A percentile compares a stretch with the other conserved stretches of the same genome.
phyloP scores from a whole-genome alignment of 495 filamentous ascomycete species.

The Glutinoglossum americanum region DNA sequence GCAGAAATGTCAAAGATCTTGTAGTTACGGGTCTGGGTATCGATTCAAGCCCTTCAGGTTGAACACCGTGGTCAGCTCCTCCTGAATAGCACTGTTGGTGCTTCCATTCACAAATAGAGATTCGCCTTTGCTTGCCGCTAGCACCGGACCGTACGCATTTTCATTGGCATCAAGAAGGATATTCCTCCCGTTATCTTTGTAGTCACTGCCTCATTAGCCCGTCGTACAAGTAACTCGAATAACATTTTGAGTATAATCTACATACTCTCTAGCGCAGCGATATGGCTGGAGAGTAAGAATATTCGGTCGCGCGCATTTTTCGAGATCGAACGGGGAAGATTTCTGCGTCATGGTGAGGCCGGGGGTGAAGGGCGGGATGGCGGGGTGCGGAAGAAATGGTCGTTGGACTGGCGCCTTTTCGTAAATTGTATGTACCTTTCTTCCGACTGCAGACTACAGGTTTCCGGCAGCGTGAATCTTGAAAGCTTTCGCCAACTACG shows the following conservation, averaged over 20 bases:
- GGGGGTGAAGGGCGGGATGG: neutral
- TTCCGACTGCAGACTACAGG: too few relatives aligned
- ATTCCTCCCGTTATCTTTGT: constrained; percentile 95
- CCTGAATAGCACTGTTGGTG: constrained; percentile 7
- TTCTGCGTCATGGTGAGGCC: neutral
- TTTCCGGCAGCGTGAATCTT: too few relatives aligned
- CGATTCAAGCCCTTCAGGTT: constrained; percentile 67
- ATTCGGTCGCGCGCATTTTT: constrained; percentile 66
- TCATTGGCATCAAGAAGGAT: constrained; percentile 95
- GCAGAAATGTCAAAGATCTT: neutral
- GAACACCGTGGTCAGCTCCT: constrained; percentile 21
- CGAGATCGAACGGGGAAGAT: constrained; percentile 40
- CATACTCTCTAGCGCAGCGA: constrained; percentile 64
- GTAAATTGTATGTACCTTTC: too few relatives aligned
- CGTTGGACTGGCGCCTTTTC: too few relatives aligned
- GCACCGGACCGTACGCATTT: constrained; percentile 76
- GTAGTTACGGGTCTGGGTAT: constrained; percentile 73
- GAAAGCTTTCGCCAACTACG: too few relatives aligned
- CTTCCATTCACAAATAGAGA: constrained; percentile 13
- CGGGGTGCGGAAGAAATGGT: too few relatives aligned
- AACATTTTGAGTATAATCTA: constrained; percentile 7
- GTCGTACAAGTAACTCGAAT: neutral
- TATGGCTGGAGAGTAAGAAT: constrained; percentile 68
- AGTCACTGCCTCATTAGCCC: constrained; percentile 48
- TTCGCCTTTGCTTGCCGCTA: constrained; percentile 27